Percentiles rank a stretch among this genome's conserved stretches.
Conservation (phyloP, 2,329 filamentous ascomycete species). For the Sporothrix inflata region DNA sequence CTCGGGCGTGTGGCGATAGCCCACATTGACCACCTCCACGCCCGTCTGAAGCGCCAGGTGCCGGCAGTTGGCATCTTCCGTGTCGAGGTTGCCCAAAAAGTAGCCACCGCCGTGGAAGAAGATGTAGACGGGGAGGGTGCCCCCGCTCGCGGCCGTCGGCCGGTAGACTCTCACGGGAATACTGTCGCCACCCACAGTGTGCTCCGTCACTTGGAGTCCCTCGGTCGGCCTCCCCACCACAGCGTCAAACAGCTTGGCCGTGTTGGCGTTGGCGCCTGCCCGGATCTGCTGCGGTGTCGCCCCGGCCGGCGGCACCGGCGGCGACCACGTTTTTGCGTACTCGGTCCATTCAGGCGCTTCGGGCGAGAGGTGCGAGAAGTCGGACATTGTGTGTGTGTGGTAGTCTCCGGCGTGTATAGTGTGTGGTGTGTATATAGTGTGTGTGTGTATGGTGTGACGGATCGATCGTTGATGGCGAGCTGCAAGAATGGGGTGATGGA, state of each 20-base stretch:
- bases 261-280: constrained; percentile 15
- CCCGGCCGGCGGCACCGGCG: constrained; percentile 22
- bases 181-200: not conserved
- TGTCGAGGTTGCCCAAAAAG: constrained; percentile 43
- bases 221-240: not conserved
- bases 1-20: constrained; percentile 58
- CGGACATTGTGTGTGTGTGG: not conserved
- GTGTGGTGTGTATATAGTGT: not conserved
- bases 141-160: not conserved
- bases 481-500: not conserved
- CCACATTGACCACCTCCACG: constrained; percentile 51
- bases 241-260: constrained; percentile 21
- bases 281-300: constrained; percentile 27
- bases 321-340: constrained; percentile 25
- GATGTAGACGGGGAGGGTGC: constrained; percentile 34
- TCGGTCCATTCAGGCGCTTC: constrained; percentile 23
- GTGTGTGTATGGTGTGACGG: not conserved
- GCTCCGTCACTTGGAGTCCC: not conserved
- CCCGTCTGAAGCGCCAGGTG: constrained; percentile 5
- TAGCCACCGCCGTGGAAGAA: constrained; percentile 59
- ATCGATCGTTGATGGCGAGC: not conserved
- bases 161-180: not conserved
- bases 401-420: not conserved
- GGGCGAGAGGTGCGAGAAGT: constrained; percentile 2
- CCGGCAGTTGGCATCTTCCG: constrained; percentile 52